phyloP scores from a whole-genome alignment of 768 basidiomycete genomes.

The Rickenella mellea region DNA sequence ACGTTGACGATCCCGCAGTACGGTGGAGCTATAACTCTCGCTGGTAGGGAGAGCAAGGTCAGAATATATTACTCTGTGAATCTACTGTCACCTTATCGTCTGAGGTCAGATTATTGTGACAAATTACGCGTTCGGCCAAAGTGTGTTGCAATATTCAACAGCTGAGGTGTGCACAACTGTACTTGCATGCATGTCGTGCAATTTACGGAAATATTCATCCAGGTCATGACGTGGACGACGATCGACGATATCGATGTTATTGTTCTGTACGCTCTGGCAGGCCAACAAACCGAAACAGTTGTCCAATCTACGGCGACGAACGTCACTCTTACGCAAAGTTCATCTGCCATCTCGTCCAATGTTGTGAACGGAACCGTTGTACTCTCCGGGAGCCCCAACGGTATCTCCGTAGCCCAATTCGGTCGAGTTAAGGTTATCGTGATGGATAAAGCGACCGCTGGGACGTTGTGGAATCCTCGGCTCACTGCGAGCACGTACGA shows the following conservation, averaged over 20 bases:
- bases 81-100: no score
- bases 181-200: no score
- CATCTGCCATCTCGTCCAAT: slow-evolving; percentile 25
- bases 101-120: slow-evolving; percentile 47
- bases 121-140: slow-evolving; percentile 60
- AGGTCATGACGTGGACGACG: slow-evolving; percentile 50
- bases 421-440: no score
- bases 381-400: slow-evolving; percentile 58
- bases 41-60: slow-evolving; percentile 67
- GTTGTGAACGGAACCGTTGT: slow-evolving; percentile 47
- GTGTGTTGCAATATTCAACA: slow-evolving; percentile 57
- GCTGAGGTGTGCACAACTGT: slow-evolving; percentile 37
- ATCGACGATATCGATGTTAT: slow-evolving; percentile 55
- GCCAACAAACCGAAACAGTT: slow-evolving; percentile 45
- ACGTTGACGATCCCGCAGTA: slow-evolving; percentile 47
- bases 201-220: no score
- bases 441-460: slow-evolving; percentile 55
- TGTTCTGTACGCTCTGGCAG: slow-evolving; percentile 47
- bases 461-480: slow-evolving; percentile 70
- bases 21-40: slow-evolving; percentile 43
- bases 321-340: neutral
- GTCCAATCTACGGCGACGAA: slow-evolving; percentile 31
- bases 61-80: no score
- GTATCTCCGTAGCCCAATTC: no score
- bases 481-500: slow-evolving; percentile 47